These are phyloP conservation scores for Ceratobasidium papillatum DNA, from an alignment of 1,284 basidiomycete species.

Conservation along the genomic window DNA sequence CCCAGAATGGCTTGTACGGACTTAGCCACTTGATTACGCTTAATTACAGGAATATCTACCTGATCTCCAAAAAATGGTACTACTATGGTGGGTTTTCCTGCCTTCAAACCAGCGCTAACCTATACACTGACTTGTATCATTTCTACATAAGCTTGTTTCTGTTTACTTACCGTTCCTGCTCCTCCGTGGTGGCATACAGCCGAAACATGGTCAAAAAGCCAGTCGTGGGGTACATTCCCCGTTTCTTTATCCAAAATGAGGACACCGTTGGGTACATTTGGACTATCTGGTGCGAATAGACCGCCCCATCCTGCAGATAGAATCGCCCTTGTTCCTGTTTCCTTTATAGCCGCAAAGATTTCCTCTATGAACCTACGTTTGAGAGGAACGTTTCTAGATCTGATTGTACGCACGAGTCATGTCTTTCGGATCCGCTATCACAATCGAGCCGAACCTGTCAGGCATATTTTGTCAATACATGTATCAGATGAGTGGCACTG, in stretches of 20 bases:
- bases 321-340: constrained; percentile 65
- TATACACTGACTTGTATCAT: constrained; percentile 33
- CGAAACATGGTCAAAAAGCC: constrained; percentile 70
- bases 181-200: constrained; percentile 76
- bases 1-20: constrained; percentile 54
- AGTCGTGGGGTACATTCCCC: constrained; percentile 73
- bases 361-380: constrained; percentile 53
- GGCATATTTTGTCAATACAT: neutral
- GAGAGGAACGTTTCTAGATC: neutral
- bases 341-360: constrained; percentile 64
- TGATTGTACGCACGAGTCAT: constrained; percentile 58
- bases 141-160: neutral
- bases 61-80: constrained; percentile 79
- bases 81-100: constrained; percentile 70
- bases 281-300: constrained; percentile 55
- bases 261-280: constrained; percentile 60
- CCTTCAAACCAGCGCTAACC: constrained; percentile 64
- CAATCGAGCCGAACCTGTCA: constrained; percentile 67
- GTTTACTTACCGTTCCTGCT: constrained; percentile 45
- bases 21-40: constrained; percentile 48
- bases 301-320: constrained; percentile 73
- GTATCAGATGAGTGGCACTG: neutral
- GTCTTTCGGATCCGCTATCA: constrained; percentile 65
- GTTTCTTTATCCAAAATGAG: constrained; percentile 58
- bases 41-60: constrained; percentile 55